phyloP scores from a whole-genome alignment of 768 basidiomycete genomes.

The Boletus coccyginus region DNA sequence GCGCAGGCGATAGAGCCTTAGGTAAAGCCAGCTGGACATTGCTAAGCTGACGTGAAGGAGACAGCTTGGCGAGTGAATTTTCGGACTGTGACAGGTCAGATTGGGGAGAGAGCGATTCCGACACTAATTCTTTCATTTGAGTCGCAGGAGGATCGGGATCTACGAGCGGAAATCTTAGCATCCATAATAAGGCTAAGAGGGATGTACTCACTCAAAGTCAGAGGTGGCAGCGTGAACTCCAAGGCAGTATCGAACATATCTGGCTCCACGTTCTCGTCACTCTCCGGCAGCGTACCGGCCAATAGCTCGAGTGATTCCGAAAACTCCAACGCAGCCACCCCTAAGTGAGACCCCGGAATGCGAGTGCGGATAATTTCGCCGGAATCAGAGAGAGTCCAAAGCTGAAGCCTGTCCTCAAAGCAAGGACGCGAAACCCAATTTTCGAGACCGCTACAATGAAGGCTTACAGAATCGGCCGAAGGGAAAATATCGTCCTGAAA shows the following conservation, averaged over 20 bases:
- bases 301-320: slow-evolving; percentile 65
- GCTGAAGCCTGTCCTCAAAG: slow-evolving; percentile 66
- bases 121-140: slow-evolving; percentile 1
- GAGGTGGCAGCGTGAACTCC: slow-evolving; percentile 16
- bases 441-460: slow-evolving; percentile 53
- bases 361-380: slow-evolving; percentile 35
- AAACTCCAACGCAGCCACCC: slow-evolving; percentile 71
- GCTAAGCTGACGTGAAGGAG: slow-evolving; percentile 1
- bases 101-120: slow-evolving; percentile 2
- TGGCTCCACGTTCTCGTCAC: slow-evolving; percentile 8
- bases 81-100: slow-evolving; percentile 2
- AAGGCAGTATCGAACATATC: slow-evolving; percentile 15
- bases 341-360: slow-evolving; percentile 49
- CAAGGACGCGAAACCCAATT: slow-evolving; percentile 73
- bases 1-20: not conserved
- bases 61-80: not conserved
- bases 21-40: not conserved
- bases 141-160: slow-evolving; percentile 22
- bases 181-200: not conserved
- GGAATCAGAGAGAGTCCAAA: slow-evolving; percentile 48
- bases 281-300: slow-evolving; percentile 43
- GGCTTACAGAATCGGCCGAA: slow-evolving; percentile 10
- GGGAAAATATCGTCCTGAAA: slow-evolving; percentile 28
- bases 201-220: slow-evolving; percentile 18
- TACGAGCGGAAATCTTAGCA: slow-evolving; percentile 16